These are phyloP conservation scores for Diaporthe sp. DNA, from an alignment of 2,329 filamentous ascomycete genomes.

Conservation along the genomic window DNA sequence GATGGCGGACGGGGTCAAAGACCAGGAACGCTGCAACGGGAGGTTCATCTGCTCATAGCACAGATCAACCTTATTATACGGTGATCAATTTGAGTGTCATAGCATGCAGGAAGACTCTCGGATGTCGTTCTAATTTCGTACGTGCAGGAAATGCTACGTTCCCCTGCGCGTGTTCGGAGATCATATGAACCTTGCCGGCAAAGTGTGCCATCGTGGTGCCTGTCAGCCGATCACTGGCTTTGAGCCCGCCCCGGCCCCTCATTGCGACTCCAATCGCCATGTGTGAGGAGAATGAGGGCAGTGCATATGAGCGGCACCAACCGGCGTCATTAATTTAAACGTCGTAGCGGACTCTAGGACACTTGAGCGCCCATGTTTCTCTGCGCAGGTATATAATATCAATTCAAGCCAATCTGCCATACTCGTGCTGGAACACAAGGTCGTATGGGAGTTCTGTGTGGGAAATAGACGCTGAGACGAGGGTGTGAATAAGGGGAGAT, in stretches of 20 bases:
- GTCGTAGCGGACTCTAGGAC: neutral
- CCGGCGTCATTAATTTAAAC: neutral
- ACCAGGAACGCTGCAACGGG: neutral
- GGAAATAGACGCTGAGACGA: neutral
- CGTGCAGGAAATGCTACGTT: slow-evolving; percentile 12
- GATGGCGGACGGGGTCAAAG: too few species aligned
- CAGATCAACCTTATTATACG: neutral
- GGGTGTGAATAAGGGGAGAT: neutral
- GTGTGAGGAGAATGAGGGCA: neutral
- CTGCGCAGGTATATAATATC: neutral
- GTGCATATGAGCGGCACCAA: neutral
- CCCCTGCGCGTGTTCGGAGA: neutral
- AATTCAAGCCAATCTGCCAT: neutral
- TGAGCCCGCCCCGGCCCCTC: neutral
- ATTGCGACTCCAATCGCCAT: neutral
- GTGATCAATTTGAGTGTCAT: neutral
- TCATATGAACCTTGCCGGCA: neutral
- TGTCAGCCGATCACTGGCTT: neutral
- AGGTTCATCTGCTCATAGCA: neutral
- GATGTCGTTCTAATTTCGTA: neutral
- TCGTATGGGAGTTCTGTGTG: neutral
- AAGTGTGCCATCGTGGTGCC: neutral
- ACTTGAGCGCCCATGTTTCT: neutral
- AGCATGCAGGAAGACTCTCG: neutral
- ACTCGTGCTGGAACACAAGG: neutral